These are phyloP conservation scores for Eucalyptus sideroxylon DNA, from an alignment of 345 rosid genomes.

Conservation along the genomic window DNA sequence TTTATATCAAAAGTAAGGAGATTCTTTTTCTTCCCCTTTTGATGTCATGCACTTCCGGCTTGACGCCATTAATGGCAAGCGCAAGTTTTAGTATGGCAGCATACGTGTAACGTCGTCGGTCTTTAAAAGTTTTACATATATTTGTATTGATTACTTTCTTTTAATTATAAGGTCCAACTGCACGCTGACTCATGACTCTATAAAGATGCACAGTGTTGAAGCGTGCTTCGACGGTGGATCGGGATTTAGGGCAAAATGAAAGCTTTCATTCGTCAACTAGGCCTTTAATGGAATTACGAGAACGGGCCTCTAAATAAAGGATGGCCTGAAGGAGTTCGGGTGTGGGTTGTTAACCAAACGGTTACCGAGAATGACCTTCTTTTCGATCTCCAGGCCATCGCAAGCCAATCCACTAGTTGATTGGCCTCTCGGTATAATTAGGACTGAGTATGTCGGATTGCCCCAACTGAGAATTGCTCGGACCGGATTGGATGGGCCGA, in stretches of 20 bases:
- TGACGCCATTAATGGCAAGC: background rate
- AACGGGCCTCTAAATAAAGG: background rate
- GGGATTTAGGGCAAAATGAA: background rate
- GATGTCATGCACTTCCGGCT: background rate
- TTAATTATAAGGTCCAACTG: background rate
- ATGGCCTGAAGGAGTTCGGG: background rate
- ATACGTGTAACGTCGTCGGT: background rate
- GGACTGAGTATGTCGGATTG: accelerated
- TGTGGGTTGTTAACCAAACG: background rate
- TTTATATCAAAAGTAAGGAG: background rate
- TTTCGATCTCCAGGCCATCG: background rate
- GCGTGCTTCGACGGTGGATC: background rate
- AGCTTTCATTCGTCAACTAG: background rate
- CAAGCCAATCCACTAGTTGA: background rate
- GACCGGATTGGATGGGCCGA: accelerated
- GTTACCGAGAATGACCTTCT: background rate
- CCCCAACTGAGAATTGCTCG: too few species aligned
- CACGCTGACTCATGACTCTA: background rate
- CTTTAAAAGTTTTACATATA: background rate
- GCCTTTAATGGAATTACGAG: background rate
- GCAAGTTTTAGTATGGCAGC: background rate
- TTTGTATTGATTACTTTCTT: background rate
- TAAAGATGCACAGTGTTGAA: background rate
- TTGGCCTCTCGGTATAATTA: background rate
- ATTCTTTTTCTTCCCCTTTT: background rate